Evolutionary conservation across 1,284 basidiomycete species (phyloP).

Genomic region (Afroboletus lepidellus): DNA sequence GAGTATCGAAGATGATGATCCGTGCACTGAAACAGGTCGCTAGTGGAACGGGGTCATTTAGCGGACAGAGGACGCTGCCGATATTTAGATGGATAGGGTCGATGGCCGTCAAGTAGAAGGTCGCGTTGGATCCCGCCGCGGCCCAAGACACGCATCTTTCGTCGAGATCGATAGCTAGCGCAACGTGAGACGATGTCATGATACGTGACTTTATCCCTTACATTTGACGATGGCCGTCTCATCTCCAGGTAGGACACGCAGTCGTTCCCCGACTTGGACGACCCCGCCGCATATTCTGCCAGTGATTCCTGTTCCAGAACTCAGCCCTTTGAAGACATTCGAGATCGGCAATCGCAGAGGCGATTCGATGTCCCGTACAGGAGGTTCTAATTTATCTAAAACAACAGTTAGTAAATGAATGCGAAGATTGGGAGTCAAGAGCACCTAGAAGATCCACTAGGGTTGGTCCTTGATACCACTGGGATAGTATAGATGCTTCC

Average conservation of each 20-base stretch:
- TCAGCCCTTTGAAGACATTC: slow-evolving; percentile 92
- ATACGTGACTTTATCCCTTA: slow-evolving; percentile 34
- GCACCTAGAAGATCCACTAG: slow-evolving; percentile 84
- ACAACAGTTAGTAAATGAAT: neutral
- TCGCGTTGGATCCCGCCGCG: slow-evolving; percentile 86
- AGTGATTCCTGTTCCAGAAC: slow-evolving; percentile 78
- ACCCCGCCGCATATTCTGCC: slow-evolving; percentile 89
- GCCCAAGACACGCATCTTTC: slow-evolving; percentile 83
- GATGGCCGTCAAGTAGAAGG: slow-evolving; percentile 80
- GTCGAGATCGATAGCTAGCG: slow-evolving; percentile 83
- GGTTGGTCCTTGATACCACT: slow-evolving; percentile 88
- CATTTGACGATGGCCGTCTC: slow-evolving; percentile 84
- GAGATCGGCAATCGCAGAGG: slow-evolving; percentile 89
- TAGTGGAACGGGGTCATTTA: slow-evolving; percentile 68
- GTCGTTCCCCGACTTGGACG: slow-evolving; percentile 87
- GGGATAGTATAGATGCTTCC: slow-evolving; percentile 47
- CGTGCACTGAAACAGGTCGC: slow-evolving; percentile 79
- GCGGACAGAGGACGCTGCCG: slow-evolving; percentile 87
- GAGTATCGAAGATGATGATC: slow-evolving; percentile 92
- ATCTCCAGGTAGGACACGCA: slow-evolving; percentile 90
- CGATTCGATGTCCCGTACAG: slow-evolving; percentile 71
- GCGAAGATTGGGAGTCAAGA: slow-evolving; percentile 7
- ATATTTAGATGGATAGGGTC: slow-evolving; percentile 87
- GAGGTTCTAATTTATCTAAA: slow-evolving; percentile 80
- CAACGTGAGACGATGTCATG: slow-evolving; percentile 13